Percentiles rank a stretch among this genome's conserved stretches.
phyloP scores from a whole-genome alignment of 2,329 filamentous ascomycete species.

The Claviceps arundinis region DNA sequence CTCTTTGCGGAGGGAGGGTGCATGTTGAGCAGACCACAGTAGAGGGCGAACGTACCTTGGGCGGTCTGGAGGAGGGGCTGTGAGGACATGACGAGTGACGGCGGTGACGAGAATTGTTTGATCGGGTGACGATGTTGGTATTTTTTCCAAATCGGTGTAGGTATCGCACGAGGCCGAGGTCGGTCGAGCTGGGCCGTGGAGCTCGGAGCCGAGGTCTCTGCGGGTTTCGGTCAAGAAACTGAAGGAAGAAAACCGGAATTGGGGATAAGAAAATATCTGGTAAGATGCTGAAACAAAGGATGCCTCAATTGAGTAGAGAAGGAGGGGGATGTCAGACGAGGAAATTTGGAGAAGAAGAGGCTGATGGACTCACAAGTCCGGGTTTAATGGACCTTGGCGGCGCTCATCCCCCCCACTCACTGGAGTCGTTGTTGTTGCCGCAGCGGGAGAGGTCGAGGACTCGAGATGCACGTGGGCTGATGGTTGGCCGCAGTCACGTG shows the following conservation, averaged over 20 bases:
- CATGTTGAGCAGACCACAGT: neutral
- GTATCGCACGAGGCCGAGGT: neutral
- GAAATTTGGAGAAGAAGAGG: too few species aligned
- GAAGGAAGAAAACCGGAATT: neutral
- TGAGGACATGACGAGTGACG: conserved; percentile 62
- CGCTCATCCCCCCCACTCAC: neutral
- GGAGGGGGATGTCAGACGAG: too few species aligned
- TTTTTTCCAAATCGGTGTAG: neutral
- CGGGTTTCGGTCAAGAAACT: neutral
- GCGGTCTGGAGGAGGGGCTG: conserved; percentile 92
- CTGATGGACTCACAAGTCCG: neutral
- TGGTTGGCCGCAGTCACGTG: conserved; percentile 20
- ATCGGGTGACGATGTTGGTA: neutral
- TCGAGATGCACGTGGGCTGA: conserved; percentile 18
- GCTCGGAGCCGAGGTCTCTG: neutral
- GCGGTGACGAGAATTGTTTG: neutral
- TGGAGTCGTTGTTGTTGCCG: neutral
- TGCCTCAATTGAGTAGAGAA: too few species aligned
- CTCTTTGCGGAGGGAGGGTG: too few species aligned
- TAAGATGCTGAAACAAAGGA: neutral
- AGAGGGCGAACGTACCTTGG: conserved; percentile 49
- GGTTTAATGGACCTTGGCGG: neutral
- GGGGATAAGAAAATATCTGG: neutral
- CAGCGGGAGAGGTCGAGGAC: neutral
- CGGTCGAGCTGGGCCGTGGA: neutral